A percentile compares a stretch with the other conserved stretches of the same genome.
Conservation (phyloP, 345 rosid species). For the Gossypium arboreum region DNA sequence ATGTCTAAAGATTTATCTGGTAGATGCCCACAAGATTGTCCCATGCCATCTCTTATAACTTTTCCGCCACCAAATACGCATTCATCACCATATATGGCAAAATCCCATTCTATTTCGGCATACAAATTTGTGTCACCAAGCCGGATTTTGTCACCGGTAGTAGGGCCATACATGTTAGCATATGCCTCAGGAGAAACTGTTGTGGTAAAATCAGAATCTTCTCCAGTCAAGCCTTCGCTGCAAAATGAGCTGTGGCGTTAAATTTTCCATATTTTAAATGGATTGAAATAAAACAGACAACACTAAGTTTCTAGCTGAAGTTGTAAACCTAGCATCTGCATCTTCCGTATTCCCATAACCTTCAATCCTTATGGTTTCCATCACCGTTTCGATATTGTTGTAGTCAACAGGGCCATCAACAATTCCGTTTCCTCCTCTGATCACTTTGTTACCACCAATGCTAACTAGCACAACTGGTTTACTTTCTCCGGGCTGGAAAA, state of each 20-base stretch:
- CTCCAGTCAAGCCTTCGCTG: conserved; percentile 71
- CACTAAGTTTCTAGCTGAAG: conserved; percentile 21
- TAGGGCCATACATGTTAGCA: conserved; percentile 92
- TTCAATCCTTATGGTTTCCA: conserved; percentile 43
- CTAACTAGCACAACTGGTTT: conserved; percentile 76
- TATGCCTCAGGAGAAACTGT: conserved; percentile 59
- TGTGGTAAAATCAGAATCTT: conserved; percentile 47
- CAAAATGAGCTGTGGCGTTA: conserved; percentile 30
- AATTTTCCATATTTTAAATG: not conserved
- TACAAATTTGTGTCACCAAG: conserved; percentile 86
- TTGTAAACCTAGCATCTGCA: conserved; percentile 55
- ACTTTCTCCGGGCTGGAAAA: conserved; percentile 83
- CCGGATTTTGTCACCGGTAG: conserved; percentile 79
- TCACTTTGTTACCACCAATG: conserved; percentile 70
- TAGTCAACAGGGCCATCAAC: conserved; percentile 56
- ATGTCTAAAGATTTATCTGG: conserved; percentile 57
- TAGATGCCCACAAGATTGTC: conserved; percentile 59
- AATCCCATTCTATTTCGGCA: conserved; percentile 82
- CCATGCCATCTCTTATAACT: conserved; percentile 98
- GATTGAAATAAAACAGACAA: conserved; percentile 13
- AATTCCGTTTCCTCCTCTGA: conserved; percentile 83
- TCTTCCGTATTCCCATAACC: conserved; percentile 57
- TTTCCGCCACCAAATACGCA: conserved; percentile 98
- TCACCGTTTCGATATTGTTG: conserved; percentile 33
- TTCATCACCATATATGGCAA: conserved; percentile 87